Conservation (phyloP, 148 eudicot genomes). For the Salicornia ramosissima region DNA sequence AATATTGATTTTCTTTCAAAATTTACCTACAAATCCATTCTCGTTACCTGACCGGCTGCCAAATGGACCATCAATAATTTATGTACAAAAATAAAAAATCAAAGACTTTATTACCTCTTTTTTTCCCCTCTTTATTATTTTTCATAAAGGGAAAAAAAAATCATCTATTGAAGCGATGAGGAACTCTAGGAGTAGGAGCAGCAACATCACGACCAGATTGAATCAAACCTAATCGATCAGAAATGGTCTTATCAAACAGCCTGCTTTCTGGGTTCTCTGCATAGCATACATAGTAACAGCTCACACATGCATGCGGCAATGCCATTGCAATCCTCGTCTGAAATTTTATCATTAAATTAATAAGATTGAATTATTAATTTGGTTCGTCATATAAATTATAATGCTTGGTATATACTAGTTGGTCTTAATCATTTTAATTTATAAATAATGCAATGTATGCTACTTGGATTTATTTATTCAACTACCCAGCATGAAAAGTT, state of each 20-base stretch:
- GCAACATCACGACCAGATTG: constrained; percentile 50
- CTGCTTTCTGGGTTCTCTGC: constrained; percentile 82
- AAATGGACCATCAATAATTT: too few relatives aligned
- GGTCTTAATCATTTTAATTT: too few relatives aligned
- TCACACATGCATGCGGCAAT: constrained; percentile 90
- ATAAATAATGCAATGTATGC: too few relatives aligned
- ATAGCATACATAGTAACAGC: constrained; percentile 91
- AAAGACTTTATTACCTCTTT: too few relatives aligned
- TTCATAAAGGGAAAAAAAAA: too few relatives aligned
- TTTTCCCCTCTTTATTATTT: too few relatives aligned
- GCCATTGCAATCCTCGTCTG: constrained; percentile 99
- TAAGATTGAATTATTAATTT: background rate
- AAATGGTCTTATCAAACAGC: constrained; percentile 61
- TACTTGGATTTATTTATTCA: background rate
- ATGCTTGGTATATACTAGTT: too few relatives aligned
- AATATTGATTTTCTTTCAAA: too few relatives aligned
- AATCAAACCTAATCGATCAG: constrained; percentile 44
- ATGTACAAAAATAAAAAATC: background rate
- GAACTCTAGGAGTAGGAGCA: constrained; percentile 76
- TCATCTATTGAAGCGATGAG: constrained; percentile 43
- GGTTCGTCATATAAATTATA: background rate
- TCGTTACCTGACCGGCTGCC: too few relatives aligned
- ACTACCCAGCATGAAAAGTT: background rate
- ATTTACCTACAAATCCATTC: too few relatives aligned
- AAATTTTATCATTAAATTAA: background rate